phyloP scores from a whole-genome alignment of 2,329 filamentous ascomycete genomes.

The Nemania serpens region DNA sequence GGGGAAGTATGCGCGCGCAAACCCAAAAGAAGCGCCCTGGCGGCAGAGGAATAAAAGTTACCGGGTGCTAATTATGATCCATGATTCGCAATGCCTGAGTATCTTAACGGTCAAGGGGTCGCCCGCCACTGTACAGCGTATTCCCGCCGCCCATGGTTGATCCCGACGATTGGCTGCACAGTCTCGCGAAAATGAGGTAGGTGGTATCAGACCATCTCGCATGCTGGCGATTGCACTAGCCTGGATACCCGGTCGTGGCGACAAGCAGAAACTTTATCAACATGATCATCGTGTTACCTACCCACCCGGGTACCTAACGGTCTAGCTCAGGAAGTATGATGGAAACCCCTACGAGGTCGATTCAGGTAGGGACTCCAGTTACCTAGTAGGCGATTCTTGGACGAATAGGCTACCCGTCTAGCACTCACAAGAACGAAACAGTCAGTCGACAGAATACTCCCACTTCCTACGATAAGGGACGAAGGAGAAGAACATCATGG shows the following conservation, averaged over 20 bases:
- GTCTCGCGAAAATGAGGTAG: constrained; percentile 26
- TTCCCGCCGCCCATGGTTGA: constrained; percentile 12
- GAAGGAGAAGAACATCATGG: not conserved
- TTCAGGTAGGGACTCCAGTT: too few species aligned
- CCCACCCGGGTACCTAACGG: constrained; percentile 8
- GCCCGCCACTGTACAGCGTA: constrained; percentile 10
- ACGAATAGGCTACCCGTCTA: constrained; percentile 3
- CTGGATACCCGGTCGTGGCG: constrained; percentile 27
- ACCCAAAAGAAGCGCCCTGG: not conserved
- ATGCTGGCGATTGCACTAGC: constrained; percentile 25
- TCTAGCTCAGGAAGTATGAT: not conserved
- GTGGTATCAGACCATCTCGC: constrained; percentile 21
- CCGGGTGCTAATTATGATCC: not conserved
- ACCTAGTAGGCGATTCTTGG: too few species aligned
- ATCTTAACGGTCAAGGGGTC: not conserved
- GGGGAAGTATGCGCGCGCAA: constrained; percentile 13
- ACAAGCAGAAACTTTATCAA: constrained; percentile 32
- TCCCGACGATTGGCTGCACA: constrained; percentile 29
- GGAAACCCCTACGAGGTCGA: too few species aligned
- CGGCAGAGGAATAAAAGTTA: too few species aligned
- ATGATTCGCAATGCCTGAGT: not conserved
- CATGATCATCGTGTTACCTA: constrained; percentile 23
- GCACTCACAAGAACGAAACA: not conserved
- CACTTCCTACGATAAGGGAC: constrained; percentile 13
- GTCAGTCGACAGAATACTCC: not conserved